Evolutionary conservation across 352 stramenopile species (phyloP).

Genomic region (Phytophthora pinifolia): DNA sequence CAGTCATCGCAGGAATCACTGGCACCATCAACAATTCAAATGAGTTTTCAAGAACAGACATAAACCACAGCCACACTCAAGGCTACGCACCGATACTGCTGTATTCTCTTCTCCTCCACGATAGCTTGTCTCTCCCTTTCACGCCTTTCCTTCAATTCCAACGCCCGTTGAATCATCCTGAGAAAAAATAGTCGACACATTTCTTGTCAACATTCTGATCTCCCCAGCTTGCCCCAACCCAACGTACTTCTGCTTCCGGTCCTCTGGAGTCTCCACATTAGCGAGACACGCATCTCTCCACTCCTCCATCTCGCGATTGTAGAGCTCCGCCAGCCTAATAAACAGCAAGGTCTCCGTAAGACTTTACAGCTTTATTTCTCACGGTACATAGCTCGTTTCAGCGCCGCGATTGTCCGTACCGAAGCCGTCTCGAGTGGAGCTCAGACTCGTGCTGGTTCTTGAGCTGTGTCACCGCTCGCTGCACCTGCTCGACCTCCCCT

Average conservation of each 20-base stretch:
- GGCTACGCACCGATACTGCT: constrained; percentile 63
- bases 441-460: constrained; percentile 81
- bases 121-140: constrained; percentile 59
- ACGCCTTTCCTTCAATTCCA: constrained; percentile 69
- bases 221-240: not conserved
- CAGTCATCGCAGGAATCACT: constrained; percentile 73
- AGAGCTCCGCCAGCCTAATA: constrained; percentile 65
- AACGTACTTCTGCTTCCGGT: constrained; percentile 73
- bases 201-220: not conserved
- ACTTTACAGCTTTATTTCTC: not conserved
- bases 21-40: not conserved
- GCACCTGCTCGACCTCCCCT: constrained; percentile 46
- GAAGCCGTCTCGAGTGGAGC: constrained; percentile 56
- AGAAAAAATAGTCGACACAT: not conserved
- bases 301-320: constrained; percentile 75
- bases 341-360: not conserved
- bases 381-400: constrained; percentile 1
- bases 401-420: constrained; percentile 21
- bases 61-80: not conserved
- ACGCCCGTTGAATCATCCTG: constrained; percentile 75
- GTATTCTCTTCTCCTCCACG: constrained; percentile 73
- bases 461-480: constrained; percentile 43
- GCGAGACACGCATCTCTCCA: constrained; percentile 66
- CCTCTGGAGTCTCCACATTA: constrained; percentile 77
- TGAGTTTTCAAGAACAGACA: not conserved